A percentile compares a stretch with the other conserved stretches of the same genome.
Evolutionary conservation across 179 eudicot genomes (phyloP).

Genomic region (Sideroxylon spinosum): DNA sequence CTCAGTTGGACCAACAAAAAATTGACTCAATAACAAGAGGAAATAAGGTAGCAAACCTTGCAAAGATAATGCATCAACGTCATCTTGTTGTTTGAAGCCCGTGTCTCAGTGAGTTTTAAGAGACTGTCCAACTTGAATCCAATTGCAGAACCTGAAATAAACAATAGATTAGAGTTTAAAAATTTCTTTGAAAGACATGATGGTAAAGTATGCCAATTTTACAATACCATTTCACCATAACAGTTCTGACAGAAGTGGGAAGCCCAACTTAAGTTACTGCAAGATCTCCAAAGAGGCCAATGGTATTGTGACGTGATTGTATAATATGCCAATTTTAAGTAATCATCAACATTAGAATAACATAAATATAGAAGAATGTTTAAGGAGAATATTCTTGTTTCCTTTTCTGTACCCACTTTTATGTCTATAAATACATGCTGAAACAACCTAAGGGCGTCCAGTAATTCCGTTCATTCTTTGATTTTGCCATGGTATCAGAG

Average conservation of each 20-base stretch:
- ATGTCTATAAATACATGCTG: no score
- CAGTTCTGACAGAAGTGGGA: neutral
- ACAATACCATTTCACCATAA: no score
- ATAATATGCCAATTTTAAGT: no score
- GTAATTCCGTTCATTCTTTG: no score
- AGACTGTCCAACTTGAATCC: slow-evolving; percentile 89
- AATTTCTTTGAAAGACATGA: neutral
- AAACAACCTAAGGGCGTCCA: no score
- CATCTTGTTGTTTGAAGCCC: slow-evolving; percentile 73
- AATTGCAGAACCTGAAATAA: slow-evolving; percentile 56
- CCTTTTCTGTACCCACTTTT: no score
- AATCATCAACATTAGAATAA: no score
- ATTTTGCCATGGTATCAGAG: no score
- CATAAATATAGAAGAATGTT: no score
- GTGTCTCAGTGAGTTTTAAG: slow-evolving; percentile 76
- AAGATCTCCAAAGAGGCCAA: neutral
- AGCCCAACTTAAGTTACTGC: neutral
- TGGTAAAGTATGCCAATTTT: neutral
- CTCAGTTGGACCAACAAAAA: neutral
- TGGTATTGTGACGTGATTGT: neutral
- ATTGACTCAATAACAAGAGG: neutral
- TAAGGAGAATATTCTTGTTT: no score
- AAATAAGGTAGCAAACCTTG: slow-evolving; percentile 43
- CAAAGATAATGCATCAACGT: slow-evolving; percentile 90
- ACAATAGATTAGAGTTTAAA: neutral